Evolutionary conservation across 768 basidiomycete species (phyloP).

Genomic region (Lactifluus subvellereus): DNA sequence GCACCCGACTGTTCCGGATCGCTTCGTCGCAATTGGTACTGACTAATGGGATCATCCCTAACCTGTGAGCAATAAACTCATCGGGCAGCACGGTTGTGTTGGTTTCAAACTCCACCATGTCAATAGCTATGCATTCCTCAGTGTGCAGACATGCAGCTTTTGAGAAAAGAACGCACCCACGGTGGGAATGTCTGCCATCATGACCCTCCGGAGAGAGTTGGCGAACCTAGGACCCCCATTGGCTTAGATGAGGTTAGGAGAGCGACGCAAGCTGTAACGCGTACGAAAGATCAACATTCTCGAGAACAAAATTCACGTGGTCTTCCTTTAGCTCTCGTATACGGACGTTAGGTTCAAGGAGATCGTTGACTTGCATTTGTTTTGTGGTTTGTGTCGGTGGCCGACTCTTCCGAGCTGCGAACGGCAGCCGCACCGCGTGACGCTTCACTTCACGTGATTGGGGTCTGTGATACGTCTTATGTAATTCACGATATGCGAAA

Average conservation of each 20-base stretch:
- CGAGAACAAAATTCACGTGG: constrained; percentile 84
- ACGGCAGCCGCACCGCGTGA: too few relatives aligned
- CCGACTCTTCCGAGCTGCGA: too few relatives aligned
- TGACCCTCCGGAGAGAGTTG: constrained; percentile 87
- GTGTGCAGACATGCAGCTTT: not conserved
- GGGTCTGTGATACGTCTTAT: not conserved
- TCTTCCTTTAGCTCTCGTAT: constrained; percentile 84
- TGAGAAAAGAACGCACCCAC: constrained; percentile 58
- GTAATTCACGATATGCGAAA: not conserved
- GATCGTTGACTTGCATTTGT: constrained; percentile 34
- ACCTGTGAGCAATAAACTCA: constrained; percentile 93
- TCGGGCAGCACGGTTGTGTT: constrained; percentile 94
- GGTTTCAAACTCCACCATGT: constrained; percentile 87
- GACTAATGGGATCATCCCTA: constrained; percentile 89
- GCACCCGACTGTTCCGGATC: constrained; percentile 70
- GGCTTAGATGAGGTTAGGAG: constrained; percentile 4
- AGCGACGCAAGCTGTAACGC: constrained; percentile 29
- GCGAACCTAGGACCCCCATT: constrained; percentile 57
- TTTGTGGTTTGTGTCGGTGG: constrained; percentile 13
- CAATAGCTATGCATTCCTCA: constrained; percentile 62
- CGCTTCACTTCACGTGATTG: not conserved
- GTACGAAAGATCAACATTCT: constrained; percentile 95
- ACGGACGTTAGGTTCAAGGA: constrained; percentile 61
- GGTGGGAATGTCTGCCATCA: constrained; percentile 96
- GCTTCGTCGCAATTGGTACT: constrained; percentile 86